Conservation (phyloP, 2,329 filamentous ascomycete genomes). For the Sporothrix brunneoviolacea region DNA sequence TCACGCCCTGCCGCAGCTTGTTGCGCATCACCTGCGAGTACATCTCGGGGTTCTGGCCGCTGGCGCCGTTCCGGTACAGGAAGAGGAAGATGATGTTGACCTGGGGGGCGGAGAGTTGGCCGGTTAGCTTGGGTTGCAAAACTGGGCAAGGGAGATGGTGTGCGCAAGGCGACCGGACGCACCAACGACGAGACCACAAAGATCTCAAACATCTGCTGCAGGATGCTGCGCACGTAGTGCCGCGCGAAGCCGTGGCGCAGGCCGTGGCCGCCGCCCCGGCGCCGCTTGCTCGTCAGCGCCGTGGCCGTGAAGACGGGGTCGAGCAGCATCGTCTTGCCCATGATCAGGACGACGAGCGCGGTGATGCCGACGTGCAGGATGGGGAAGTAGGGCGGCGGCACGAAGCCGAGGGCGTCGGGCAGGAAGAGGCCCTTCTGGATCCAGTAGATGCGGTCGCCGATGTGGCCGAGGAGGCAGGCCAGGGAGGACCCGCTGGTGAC, state of each 20-base stretch:
- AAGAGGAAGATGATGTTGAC: conserved; percentile 14
- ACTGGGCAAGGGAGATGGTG: not conserved
- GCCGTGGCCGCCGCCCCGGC: not conserved
- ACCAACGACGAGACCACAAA: conserved; percentile 6
- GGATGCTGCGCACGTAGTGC: not conserved
- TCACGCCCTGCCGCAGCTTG: conserved; percentile 10
- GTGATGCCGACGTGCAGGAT: conserved; percentile 14
- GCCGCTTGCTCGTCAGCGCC: not conserved
- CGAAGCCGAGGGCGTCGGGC: conserved; percentile 12
- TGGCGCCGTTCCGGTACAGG: conserved; percentile 8
- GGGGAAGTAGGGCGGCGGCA: conserved; percentile 15
- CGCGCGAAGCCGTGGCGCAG: not conserved
- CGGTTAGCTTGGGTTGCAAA: not conserved
- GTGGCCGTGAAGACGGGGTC: not conserved
- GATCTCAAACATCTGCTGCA: not conserved
- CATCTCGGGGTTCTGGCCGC: conserved; percentile 12
- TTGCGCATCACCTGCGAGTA: conserved; percentile 16
- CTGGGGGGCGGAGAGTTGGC: not conserved
- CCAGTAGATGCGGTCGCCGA: conserved; percentile 13
- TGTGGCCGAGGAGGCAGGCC: conserved; percentile 11
- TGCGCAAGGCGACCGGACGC: not conserved
- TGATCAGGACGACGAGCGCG: not conserved
- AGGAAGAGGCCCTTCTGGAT: conserved; percentile 12
- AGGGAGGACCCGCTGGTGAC: conserved; percentile 11
- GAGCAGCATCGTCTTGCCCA: conserved; percentile 1